Conservation (phyloP, 2,329 filamentous ascomycete genomes). For the Didymella pomorum region DNA sequence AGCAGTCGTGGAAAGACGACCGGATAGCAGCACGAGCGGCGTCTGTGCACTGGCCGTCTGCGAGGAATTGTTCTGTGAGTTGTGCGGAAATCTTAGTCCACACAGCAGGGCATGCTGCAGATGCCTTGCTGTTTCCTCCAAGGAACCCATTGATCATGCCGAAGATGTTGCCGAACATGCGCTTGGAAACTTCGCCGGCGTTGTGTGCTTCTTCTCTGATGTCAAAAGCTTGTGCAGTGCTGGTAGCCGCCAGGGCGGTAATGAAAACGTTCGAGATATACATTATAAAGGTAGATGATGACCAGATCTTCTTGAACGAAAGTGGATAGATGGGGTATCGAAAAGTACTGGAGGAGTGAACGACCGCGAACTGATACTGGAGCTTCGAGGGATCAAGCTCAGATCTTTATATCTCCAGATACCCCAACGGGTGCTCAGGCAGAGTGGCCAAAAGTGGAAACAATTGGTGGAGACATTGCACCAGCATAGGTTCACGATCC, state of each 20-base stretch:
- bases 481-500: conserved; percentile 20
- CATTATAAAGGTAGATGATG: conserved; percentile 38
- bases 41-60: conserved; percentile 47
- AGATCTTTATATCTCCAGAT: conserved; percentile 33
- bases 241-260: conserved; percentile 36
- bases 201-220: conserved; percentile 30
- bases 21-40: conserved; percentile 48
- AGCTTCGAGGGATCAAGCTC: conserved; percentile 6
- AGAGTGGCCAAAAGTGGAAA: conserved; percentile 26
- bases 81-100: conserved; percentile 45
- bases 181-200: conserved; percentile 26
- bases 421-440: conserved; percentile 18
- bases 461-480: conserved; percentile 13
- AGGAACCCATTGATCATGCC: conserved; percentile 17
- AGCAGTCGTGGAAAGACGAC: conserved; percentile 49
- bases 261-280: conserved; percentile 43
- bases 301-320: conserved; percentile 18
- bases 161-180: conserved; percentile 24
- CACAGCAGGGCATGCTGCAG: conserved; percentile 38
- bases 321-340: conserved; percentile 8
- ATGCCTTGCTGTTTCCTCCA: conserved; percentile 11
- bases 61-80: conserved; percentile 45
- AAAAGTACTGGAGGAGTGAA: conserved; percentile 21
- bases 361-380: conserved; percentile 22
- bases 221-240: conserved; percentile 37